Conservation (phyloP, 495 filamentous ascomycete genomes). For the Pseudomonodictys pantanalensis region DNA sequence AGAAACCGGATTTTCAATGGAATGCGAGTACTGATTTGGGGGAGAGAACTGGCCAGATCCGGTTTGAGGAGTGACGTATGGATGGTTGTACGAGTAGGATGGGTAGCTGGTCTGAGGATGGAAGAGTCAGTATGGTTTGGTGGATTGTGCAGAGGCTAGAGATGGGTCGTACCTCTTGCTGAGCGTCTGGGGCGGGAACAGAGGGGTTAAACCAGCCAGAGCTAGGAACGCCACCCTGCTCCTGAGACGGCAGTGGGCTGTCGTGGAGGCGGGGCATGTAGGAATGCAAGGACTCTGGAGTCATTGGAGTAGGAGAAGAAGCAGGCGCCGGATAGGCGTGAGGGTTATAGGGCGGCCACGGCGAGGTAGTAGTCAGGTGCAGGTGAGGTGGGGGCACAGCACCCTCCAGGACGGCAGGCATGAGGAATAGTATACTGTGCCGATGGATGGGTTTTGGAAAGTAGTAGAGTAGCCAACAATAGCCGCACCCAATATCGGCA, state of each 20-base stretch:
- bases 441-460: neutral
- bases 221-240: constrained; percentile 19
- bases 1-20: constrained; percentile 6
- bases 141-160: neutral
- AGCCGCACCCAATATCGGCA: constrained; percentile 18
- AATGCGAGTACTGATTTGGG: constrained; percentile 17
- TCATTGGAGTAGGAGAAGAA: constrained; percentile 28
- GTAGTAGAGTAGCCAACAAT: constrained; percentile 15
- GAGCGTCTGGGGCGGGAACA: constrained; percentile 25
- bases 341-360: constrained; percentile 20
- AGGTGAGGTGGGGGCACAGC: constrained; percentile 35
- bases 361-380: constrained; percentile 22
- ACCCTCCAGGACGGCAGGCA: constrained; percentile 32
- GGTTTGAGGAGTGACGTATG: constrained; percentile 4
- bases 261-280: constrained; percentile 32
- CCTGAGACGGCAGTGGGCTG: constrained; percentile 20
- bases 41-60: constrained; percentile 23
- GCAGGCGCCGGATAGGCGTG: constrained; percentile 10
- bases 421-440: constrained; percentile 12
- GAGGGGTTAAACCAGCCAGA: constrained; percentile 28
- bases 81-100: constrained; percentile 3
- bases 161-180: constrained; percentile 26
- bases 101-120: neutral
- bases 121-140: too few species aligned
- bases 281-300: constrained; percentile 20